phyloP scores from a whole-genome alignment of 2,329 filamentous ascomycete genomes.

The Zymoseptoria passerinii region DNA sequence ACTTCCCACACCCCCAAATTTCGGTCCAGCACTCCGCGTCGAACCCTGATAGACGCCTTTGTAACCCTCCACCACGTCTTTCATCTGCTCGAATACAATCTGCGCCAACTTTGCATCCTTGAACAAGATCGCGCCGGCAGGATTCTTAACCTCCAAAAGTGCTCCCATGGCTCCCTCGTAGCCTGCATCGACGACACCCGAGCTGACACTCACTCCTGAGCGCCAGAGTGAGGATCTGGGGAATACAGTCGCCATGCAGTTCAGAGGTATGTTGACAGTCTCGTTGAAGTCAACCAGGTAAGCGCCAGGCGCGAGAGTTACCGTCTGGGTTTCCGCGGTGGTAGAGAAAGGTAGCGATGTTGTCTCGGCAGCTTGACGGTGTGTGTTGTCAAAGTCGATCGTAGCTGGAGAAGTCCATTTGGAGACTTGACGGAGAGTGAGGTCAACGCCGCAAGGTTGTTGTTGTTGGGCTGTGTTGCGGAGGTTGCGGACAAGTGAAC shows the following conservation, averaged over 20 bases:
- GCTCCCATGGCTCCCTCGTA: constrained; percentile 37
- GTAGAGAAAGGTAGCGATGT: constrained; percentile 1
- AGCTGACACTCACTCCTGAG: constrained; percentile 31
- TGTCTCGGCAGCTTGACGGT: constrained; percentile 3
- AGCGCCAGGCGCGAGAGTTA: constrained; percentile 18
- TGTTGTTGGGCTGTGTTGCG: constrained; percentile 4
- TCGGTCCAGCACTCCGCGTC: neutral
- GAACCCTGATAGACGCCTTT: constrained; percentile 31
- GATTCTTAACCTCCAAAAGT: constrained; percentile 28
- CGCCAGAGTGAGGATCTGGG: constrained; percentile 35
- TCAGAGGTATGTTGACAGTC: constrained; percentile 31
- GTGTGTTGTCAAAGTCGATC: constrained; percentile 10
- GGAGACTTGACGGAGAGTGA: constrained; percentile 8
- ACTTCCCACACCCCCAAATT: neutral
- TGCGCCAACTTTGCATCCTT: constrained; percentile 34
- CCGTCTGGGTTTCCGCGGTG: neutral
- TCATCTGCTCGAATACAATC: constrained; percentile 35
- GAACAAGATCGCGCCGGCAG: constrained; percentile 28
- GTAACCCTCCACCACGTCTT: constrained; percentile 30
- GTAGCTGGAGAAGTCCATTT: constrained; percentile 10
- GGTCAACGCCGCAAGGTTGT: constrained; percentile 16
- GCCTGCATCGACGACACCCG: constrained; percentile 35
- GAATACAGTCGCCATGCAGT: constrained; percentile 35
- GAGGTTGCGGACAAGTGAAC: constrained; percentile 7
- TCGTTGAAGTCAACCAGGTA: constrained; percentile 39